Percentiles rank a stretch among this genome's conserved stretches.
Evolutionary conservation across 2,329 filamentous ascomycete species (phyloP).

Genomic region (Fusarium tanahbumbuense): DNA sequence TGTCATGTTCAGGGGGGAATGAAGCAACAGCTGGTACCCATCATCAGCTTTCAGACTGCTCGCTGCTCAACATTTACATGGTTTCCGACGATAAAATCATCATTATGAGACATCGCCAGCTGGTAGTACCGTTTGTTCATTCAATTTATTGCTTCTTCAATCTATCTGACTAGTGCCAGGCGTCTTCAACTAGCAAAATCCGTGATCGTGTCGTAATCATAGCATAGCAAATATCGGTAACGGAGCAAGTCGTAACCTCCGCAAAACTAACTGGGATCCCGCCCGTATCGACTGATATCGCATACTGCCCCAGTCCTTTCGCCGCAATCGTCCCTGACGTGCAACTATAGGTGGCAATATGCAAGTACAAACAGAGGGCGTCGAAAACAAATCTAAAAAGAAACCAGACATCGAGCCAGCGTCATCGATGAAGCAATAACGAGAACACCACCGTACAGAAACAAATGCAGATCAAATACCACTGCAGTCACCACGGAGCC

Average conservation of each 20-base stretch:
- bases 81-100: background rate
- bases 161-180: conserved; percentile 3
- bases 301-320: conserved; percentile 5
- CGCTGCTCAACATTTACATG: background rate
- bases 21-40: background rate
- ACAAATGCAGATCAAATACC: conserved; percentile 1
- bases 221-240: conserved; percentile 11
- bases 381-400: background rate
- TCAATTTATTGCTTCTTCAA: conserved; percentile 5
- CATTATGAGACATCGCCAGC: background rate
- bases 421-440: background rate
- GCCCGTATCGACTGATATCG: background rate
- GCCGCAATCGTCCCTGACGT: conserved; percentile 13
- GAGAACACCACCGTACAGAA: background rate
- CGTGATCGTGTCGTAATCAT: conserved; percentile 21
- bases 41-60: background rate
- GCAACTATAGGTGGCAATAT: background rate
- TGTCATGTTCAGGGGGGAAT: conserved; percentile 54
- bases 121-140: background rate
- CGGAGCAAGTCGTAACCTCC: conserved; percentile 11
- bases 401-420: background rate
- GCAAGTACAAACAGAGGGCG: conserved; percentile 10
- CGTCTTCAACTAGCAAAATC: conserved; percentile 15
- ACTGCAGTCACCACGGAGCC: background rate
- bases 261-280: conserved; percentile 16